Conservation (phyloP, 2,329 filamentous ascomycete species). For the Zarea fungicola region DNA sequence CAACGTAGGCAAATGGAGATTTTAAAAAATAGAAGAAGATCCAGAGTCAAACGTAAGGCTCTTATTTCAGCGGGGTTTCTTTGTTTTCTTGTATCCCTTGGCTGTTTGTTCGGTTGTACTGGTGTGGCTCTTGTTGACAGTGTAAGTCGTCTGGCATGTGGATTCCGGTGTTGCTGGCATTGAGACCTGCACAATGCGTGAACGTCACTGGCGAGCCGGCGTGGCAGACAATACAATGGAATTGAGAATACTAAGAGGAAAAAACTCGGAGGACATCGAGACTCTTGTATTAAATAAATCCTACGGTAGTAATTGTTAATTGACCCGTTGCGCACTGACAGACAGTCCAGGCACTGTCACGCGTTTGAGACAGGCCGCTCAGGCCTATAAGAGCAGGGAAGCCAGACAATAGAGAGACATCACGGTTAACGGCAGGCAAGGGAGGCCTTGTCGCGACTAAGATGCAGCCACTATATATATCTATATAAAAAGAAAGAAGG, state of each 20-base stretch:
- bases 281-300: no score
- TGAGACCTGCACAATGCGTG: neutral
- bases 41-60: neutral
- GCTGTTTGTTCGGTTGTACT: neutral
- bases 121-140: slow-evolving; percentile 6
- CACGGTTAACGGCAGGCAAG: no score
- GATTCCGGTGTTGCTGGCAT: no score
- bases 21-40: neutral
- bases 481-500: no score
- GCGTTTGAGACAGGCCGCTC: slow-evolving; percentile 4
- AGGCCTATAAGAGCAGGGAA: neutral
- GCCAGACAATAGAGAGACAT: neutral
- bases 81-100: neutral
- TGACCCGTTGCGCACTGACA: neutral
- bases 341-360: neutral
- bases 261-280: no score
- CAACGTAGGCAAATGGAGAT: no score
- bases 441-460: no score
- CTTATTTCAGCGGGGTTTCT: neutral
- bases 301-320: no score
- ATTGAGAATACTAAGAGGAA: no score
- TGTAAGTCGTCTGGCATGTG: slow-evolving; percentile 10
- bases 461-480: no score
- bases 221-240: no score
- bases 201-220: neutral